Base-by-base conservation (phyloP, 2,329 filamentous ascomycete species). In the Mycocentrospora acerina region DNA sequence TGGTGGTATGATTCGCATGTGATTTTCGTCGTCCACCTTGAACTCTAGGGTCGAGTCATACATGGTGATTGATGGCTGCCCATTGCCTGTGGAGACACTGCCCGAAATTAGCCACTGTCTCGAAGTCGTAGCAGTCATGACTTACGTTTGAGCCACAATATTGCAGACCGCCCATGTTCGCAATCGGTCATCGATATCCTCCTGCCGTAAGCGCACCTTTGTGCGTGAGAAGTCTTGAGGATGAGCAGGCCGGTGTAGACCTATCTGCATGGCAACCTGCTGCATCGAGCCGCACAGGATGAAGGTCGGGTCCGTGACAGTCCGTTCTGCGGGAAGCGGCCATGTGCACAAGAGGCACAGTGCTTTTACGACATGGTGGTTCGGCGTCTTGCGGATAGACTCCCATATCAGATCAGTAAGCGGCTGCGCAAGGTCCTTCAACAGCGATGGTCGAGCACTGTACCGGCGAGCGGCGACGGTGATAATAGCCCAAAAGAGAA, bases 151-250 rank as follows among this genome's bases (percentile, higher is more conserved):
- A 15, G 86, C 83, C 24, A 90, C 87, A 48, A 91, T 86, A 60
- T 93, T 93, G 71, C 86, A 89, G 4, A 88, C 85, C 1, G 87
- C 87, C 87, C 87, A 93, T 2, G 87, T 91, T 34, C 82, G 81
- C 29, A 90, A 80, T 25, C 88, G 78, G 59, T 93, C 87, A 51
- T 86, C 80, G 41, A 90, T 79, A 55, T 90, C 86, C 59, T 90
- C 86, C 55, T 85, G 85, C 53, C 86, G 85, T 26, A 91, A 73
- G 51, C 90, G 83, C 22, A 88, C 76, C 2, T 81, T 84, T 18
- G 86, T 83, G 33, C 86, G 75, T 2, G 86, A 89, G 63, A 91
- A 93, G 64, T 91, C 88, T 62, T 90, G 86, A 29, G 86, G 87
- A 62, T 90, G 83, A 37, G 85, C 88, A 10, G 87, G 88, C 32